A percentile compares a stretch with the other conserved stretches of the same genome.
Evolutionary conservation across 2,329 filamentous ascomycete species (phyloP).

Genomic region (Diplodia intermedia): DNA sequence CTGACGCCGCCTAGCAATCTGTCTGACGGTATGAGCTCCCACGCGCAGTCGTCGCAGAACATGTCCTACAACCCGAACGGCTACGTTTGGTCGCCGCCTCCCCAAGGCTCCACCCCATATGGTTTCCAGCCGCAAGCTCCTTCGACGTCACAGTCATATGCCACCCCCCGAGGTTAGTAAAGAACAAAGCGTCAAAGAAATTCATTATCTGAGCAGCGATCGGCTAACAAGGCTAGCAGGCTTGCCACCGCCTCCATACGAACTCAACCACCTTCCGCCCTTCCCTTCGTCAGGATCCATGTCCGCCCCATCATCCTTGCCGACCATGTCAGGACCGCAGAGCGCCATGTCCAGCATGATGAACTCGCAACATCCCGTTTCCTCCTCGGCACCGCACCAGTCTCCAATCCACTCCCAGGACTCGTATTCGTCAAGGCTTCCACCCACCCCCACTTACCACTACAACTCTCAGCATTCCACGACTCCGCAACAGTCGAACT

Average conservation of each 20-base stretch:
- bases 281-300: slow-evolving; percentile 67
- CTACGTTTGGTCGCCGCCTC: slow-evolving; percentile 66
- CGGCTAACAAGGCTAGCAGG: slow-evolving; percentile 53
- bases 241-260: slow-evolving; percentile 71
- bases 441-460: slow-evolving; percentile 66
- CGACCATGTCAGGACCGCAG: slow-evolving; percentile 55
- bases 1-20: slow-evolving; percentile 68
- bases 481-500: slow-evolving; percentile 57
- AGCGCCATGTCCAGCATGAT: slow-evolving; percentile 57
- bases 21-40: slow-evolving; percentile 63
- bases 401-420: slow-evolving; percentile 67
- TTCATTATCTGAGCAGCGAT: background rate
- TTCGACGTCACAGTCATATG: slow-evolving; percentile 31
- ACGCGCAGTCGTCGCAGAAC: slow-evolving; percentile 64
- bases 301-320: slow-evolving; percentile 59
- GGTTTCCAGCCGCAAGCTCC: slow-evolving; percentile 52
- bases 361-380: slow-evolving; percentile 50
- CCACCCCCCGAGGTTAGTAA: slow-evolving; percentile 57
- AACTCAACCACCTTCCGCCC: slow-evolving; percentile 67
- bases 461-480: slow-evolving; percentile 64
- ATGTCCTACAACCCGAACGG: slow-evolving; percentile 65
- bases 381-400: slow-evolving; percentile 48
- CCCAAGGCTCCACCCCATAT: slow-evolving; percentile 65
- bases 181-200: slow-evolving; percentile 29
- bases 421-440: slow-evolving; percentile 61